A percentile compares a stretch with the other conserved stretches of the same genome.
phyloP scores from a whole-genome alignment of 202 grass and related monocot species.

The Miscanthus sacchariflorus region DNA sequence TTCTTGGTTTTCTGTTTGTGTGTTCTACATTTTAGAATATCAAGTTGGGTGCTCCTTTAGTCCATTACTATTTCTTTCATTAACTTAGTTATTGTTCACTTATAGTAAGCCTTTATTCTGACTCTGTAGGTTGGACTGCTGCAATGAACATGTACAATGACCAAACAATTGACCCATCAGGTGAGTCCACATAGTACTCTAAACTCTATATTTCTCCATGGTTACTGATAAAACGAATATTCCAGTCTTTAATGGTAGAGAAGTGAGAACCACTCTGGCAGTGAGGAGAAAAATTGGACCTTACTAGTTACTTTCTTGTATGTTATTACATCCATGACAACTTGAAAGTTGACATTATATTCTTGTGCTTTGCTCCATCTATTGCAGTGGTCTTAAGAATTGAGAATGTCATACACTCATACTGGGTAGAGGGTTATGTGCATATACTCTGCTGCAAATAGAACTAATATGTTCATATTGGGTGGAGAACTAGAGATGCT shows the following conservation, averaged over 20 bases:
- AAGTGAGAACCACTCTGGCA: not conserved
- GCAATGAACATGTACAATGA: constrained; percentile 63
- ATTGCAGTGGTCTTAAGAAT: not conserved
- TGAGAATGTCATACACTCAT: not conserved
- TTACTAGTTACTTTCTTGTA: constrained; percentile 29
- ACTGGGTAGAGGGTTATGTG: constrained; percentile 1
- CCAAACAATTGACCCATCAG: constrained; percentile 51
- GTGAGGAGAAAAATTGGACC: not conserved
- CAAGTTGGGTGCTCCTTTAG: constrained; percentile 16
- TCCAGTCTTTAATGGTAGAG: constrained; percentile 5
- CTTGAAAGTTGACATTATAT: constrained; percentile 11
- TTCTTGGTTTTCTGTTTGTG: constrained; percentile 2
- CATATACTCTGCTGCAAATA: constrained; percentile 9
- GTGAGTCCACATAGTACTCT: constrained; percentile 43
- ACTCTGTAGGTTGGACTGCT: constrained; percentile 56
- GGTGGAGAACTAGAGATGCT: not conserved
- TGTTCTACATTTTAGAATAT: constrained; percentile 14
- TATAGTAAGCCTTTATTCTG: constrained; percentile 13
- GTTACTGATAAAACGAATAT: constrained; percentile 30
- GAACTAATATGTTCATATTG: constrained; percentile 2
- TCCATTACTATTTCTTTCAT: constrained; percentile 30
- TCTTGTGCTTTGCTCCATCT: constrained; percentile 9
- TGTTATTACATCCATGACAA: constrained; percentile 27
- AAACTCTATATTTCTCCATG: constrained; percentile 17
- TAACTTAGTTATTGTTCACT: not conserved